Conservation (phyloP, 2,329 filamentous ascomycete species). For the Microdochium nivale region DNA sequence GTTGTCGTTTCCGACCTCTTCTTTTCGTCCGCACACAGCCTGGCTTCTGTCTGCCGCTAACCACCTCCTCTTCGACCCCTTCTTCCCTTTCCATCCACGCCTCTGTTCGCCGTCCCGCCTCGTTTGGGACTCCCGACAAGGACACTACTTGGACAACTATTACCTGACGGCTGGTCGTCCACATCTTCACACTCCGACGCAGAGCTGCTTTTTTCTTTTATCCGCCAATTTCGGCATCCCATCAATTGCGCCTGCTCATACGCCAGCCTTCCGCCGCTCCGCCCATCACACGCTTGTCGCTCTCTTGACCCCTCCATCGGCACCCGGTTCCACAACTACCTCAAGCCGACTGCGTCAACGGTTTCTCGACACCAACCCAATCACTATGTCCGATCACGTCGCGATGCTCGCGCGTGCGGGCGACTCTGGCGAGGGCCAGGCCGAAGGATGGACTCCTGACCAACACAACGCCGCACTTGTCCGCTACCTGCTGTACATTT, state of each 20-base stretch:
- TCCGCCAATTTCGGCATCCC: neutral
- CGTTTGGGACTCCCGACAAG: neutral
- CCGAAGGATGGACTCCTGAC: slow-evolving; percentile 22
- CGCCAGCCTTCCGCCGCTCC: neutral
- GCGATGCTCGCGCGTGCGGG: slow-evolving; percentile 2
- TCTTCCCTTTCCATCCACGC: no score
- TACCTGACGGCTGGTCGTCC: neutral
- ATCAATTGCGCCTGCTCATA: neutral
- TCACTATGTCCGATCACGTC: slow-evolving; percentile 4
- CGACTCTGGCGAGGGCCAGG: slow-evolving; percentile 12
- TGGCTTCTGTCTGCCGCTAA: neutral
- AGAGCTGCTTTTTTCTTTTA: neutral
- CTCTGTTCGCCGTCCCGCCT: neutral
- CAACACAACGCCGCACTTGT: slow-evolving; percentile 46
- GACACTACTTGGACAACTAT: neutral
- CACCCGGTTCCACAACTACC: neutral
- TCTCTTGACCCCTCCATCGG: neutral
- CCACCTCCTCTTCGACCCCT: neutral
- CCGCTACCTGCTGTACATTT: slow-evolving; percentile 53
- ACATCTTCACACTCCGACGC: neutral
- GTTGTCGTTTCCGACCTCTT: neutral
- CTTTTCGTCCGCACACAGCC: neutral
- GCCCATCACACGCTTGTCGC: neutral
- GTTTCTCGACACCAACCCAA: no score
- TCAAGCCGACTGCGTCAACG: neutral